These are phyloP conservation scores for Galerina sulciceps DNA, from an alignment of 768 basidiomycete species.

Conservation along the genomic window DNA sequence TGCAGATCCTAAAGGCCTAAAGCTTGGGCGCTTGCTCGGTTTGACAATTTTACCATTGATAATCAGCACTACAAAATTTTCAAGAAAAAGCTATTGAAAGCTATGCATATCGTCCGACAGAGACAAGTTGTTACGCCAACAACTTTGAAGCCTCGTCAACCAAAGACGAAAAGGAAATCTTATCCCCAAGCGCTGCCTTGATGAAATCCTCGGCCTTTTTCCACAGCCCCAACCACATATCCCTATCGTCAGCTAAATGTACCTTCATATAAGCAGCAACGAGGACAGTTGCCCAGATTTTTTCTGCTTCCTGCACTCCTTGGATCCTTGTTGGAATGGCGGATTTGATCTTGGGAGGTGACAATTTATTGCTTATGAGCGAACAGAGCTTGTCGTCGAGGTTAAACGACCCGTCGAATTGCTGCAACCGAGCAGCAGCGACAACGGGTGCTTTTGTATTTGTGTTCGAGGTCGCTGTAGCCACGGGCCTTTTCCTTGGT, in stretches of 20 bases:
- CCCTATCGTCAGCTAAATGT: neutral
- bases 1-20: too few species aligned
- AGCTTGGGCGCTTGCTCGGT: too few species aligned
- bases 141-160: constrained; percentile 8
- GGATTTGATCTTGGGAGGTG: neutral
- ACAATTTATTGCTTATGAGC: constrained; percentile 2
- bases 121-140: neutral
- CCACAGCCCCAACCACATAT: constrained; percentile 11
- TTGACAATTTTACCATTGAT: too few species aligned
- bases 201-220: constrained; percentile 5
- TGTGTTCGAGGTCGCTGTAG: neutral
- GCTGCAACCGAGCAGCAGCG: constrained; percentile 2
- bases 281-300: constrained; percentile 7
- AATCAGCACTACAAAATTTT: too few species aligned
- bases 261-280: constrained; percentile 7
- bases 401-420: constrained; percentile 6
- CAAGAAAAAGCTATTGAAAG: too few species aligned
- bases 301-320: neutral
- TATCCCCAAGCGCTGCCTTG: neutral
- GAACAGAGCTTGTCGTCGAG: constrained; percentile 1
- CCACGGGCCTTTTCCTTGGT: neutral
- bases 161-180: neutral
- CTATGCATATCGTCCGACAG: too few species aligned
- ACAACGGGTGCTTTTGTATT: neutral
- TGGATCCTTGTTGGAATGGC: neutral